Conservation (phyloP, 208 protist species). For the Trypanosoma avium region DNA sequence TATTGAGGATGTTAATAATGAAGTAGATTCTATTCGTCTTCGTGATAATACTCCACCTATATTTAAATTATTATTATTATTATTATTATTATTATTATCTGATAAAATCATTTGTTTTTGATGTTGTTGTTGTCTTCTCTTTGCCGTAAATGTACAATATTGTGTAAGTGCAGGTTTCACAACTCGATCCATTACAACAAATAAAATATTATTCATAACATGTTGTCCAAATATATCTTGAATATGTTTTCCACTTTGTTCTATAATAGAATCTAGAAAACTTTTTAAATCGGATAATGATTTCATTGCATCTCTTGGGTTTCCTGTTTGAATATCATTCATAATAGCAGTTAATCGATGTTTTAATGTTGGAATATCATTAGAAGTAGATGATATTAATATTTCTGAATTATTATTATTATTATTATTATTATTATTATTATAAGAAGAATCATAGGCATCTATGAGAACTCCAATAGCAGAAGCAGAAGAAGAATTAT, state of each 20-base stretch:
- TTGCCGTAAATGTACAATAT: slow-evolving; percentile 31
- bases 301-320: slow-evolving; percentile 39
- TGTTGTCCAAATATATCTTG: slow-evolving; percentile 69
- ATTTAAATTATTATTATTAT: background rate
- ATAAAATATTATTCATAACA: slow-evolving; percentile 70
- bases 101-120: background rate
- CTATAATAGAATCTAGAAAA: slow-evolving; percentile 42
- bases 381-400: too few species aligned
- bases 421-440: too few species aligned
- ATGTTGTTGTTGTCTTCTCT: slow-evolving; percentile 1
- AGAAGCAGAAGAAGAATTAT: too few species aligned
- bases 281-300: slow-evolving; percentile 40
- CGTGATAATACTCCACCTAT: slow-evolving; percentile 1
- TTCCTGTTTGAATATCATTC: slow-evolving; percentile 26
- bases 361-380: slow-evolving; percentile 15
- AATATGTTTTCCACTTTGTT: slow-evolving; percentile 43
- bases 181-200: slow-evolving; percentile 59
- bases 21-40: slow-evolving; percentile 5
- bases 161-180: slow-evolving; percentile 55
- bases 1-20: background rate
- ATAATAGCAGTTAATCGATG: slow-evolving; percentile 24
- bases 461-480: too few species aligned
- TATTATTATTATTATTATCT: slow-evolving; percentile 12
- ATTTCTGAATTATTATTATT: too few species aligned
- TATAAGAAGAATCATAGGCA: too few species aligned